phyloP scores from a whole-genome alignment of 2,329 filamentous ascomycete genomes.

The Pezicula radicicola region DNA sequence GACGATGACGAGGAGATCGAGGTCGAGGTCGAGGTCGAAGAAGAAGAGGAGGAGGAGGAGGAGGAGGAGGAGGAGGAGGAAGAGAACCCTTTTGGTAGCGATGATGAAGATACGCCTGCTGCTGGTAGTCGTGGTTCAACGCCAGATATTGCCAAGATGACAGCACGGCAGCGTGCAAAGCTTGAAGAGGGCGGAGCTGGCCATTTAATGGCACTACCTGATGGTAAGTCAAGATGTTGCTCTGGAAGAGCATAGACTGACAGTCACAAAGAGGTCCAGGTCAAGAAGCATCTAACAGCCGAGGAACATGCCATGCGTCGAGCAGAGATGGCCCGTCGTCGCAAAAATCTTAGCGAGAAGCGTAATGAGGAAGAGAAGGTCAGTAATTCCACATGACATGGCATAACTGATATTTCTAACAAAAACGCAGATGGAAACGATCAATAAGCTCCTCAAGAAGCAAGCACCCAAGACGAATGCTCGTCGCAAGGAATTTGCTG shows the following conservation, averaged over 20 bases:
- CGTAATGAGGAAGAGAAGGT: conserved; percentile 78
- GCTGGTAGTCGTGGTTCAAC: conserved; percentile 52
- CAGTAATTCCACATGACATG: conserved; percentile 8
- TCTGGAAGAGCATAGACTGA: conserved; percentile 12
- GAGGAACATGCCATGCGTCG: conserved; percentile 72
- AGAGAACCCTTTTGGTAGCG: conserved; percentile 15
- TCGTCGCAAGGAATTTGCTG: conserved; percentile 33
- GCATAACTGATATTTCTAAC: background rate
- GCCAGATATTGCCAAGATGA: conserved; percentile 64
- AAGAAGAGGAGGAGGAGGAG: conserved; percentile 30
- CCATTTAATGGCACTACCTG: conserved; percentile 38
- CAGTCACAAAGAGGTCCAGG: conserved; percentile 54
- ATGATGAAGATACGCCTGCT: conserved; percentile 36
- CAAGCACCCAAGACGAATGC: conserved; percentile 73
- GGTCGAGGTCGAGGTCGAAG: conserved; percentile 37
- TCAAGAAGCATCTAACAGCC: conserved; percentile 69
- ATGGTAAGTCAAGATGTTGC: conserved; percentile 27
- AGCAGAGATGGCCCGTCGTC: conserved; percentile 69
- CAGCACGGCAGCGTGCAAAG: conserved; percentile 62
- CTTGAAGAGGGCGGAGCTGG: conserved; percentile 47
- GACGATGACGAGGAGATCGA: conserved; percentile 38
- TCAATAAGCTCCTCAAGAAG: conserved; percentile 86
- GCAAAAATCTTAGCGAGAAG: conserved; percentile 74
- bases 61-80: conserved; percentile 36
- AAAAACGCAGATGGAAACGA: conserved; percentile 72